A percentile compares a stretch with the other conserved stretches of the same genome.
phyloP scores from a whole-genome alignment of 108 stramenopile species.

The Aurantiochytrium sp. region DNA sequence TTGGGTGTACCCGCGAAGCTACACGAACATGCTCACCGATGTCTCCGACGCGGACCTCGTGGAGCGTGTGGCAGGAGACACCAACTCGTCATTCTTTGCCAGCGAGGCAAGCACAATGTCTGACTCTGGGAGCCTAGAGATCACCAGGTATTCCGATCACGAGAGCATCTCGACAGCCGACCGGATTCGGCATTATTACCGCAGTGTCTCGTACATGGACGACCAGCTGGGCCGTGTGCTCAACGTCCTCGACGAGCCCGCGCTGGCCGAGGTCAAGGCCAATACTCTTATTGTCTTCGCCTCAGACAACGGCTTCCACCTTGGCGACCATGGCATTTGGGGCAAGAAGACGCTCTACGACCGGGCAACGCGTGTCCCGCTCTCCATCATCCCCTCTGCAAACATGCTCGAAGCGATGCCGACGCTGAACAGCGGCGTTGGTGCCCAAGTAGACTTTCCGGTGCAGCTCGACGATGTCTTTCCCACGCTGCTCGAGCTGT shows the following conservation, averaged over 20 bases:
- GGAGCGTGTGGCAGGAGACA: background rate
- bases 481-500: background rate
- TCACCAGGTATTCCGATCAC: background rate
- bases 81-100: background rate
- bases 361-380: background rate
- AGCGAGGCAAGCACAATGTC: background rate
- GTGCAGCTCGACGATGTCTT: background rate
- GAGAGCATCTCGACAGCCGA: background rate
- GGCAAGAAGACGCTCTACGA: constrained; percentile 1
- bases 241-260: background rate
- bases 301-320: constrained; percentile 20
- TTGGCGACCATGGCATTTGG: constrained; percentile 6
- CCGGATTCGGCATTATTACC: background rate
- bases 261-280: background rate
- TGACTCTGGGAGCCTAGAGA: background rate
- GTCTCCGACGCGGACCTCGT: background rate
- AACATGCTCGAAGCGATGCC: background rate
- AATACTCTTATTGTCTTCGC: background rate
- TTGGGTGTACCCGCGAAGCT: background rate
- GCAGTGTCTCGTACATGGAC: background rate
- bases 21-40: background rate
- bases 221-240: background rate
- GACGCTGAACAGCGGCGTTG: background rate
- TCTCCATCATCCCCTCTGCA: background rate
- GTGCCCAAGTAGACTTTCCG: background rate